These are phyloP conservation scores for Chaetoscypha palmicola DNA, from an alignment of 2,329 filamentous ascomycete species.

Conservation along the genomic window DNA sequence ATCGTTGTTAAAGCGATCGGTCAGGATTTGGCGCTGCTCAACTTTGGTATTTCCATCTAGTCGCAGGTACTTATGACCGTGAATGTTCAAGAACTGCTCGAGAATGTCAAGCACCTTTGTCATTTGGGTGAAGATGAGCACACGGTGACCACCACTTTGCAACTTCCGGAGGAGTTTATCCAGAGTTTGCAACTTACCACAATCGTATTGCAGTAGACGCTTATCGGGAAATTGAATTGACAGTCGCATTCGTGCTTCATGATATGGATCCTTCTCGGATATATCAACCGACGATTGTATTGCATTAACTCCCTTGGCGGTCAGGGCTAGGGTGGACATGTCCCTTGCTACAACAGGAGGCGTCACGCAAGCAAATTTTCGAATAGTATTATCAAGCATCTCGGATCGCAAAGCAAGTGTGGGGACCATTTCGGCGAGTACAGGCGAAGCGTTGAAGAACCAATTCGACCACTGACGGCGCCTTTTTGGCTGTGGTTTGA, in stretches of 20 bases:
- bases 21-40: conserved; percentile 89
- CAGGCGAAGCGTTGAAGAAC: conserved; percentile 63
- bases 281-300: conserved; percentile 51
- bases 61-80: conserved; percentile 92
- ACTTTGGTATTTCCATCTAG: conserved; percentile 95
- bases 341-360: conserved; percentile 81
- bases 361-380: conserved; percentile 87
- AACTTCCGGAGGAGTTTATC: conserved; percentile 80
- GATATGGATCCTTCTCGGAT: conserved; percentile 72
- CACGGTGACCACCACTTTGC: conserved; percentile 84
- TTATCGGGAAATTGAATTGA: conserved; percentile 97
- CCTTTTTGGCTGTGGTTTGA: conserved; percentile 52
- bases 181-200: conserved; percentile 87
- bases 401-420: conserved; percentile 67
- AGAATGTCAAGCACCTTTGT: conserved; percentile 96
- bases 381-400: conserved; percentile 65
- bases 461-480: conserved; percentile 62
- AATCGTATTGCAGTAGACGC: conserved; percentile 93
- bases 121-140: conserved; percentile 99
- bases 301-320: conserved; percentile 48
- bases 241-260: conserved; percentile 84
- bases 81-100: conserved; percentile 95
- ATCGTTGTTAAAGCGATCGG: conserved; percentile 95
- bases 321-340: conserved; percentile 60
- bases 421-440: conserved; percentile 61